Evolutionary conservation across 1,284 basidiomycete genomes (phyloP), one percentile per base, ranked within the genome.

Genomic region (Pseudozyma hubeiensis): DNA sequence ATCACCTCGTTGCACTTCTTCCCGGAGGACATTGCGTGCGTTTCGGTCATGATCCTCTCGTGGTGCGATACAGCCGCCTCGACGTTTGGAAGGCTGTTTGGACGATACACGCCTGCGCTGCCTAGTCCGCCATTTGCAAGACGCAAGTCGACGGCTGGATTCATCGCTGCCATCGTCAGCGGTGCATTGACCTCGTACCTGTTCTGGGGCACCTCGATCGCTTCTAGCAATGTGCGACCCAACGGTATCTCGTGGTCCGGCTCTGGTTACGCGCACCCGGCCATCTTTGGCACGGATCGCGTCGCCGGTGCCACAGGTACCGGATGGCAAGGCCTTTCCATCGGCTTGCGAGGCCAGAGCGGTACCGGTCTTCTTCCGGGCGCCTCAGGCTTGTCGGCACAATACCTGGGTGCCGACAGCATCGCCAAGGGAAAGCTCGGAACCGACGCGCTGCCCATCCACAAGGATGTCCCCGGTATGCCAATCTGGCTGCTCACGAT

Each of bases 61-160:
- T 97, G 96, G 93, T 94, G 93, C 4, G 96, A 99, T 86, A 98
- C 96, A 0, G 90, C 93, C 14, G 96, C 96, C 0, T 97, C 94
- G 4, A 94, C 93, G 7, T 88, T 97, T 68, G 96, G 96, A 43
- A 90, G 96, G 29, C 87, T 94, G 43, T 94, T 90, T 84, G 94
- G 94, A 19, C 86, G 87, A 13, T 87, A 88, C 72, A 96, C 94
- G 0, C 90, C 90, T 1, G 90, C 88, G 9, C 90, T 98, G 1
- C 92, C 92, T 2, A 81, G 83, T 85, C 87, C 93, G 17, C 92
- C 92, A 0, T 89, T 95, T 57, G 92, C 93, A 0, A 88, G 90
- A 0, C 90, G 92, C 78, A 96, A 96, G 85, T 92, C 92, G 6
- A 85, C 93, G 9, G 96, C 95, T 0, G 96, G 96, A 1, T 97